A percentile compares a stretch with the other conserved stretches of the same genome.
Evolutionary conservation across 1,284 basidiomycete species (phyloP).

Genomic region (Cystobasidiaceae sp.): DNA sequence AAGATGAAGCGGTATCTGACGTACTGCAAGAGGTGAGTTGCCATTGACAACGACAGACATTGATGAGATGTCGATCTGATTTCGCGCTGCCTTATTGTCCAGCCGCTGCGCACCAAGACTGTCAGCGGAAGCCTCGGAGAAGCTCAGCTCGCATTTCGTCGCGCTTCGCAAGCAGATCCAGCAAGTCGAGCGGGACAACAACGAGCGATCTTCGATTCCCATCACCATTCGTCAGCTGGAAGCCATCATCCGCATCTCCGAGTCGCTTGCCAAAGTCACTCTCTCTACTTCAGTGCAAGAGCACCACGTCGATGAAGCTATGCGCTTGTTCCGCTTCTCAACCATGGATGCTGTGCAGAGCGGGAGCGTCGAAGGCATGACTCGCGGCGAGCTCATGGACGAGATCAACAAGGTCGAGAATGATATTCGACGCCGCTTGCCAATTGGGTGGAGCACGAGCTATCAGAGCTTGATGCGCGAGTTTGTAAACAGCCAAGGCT

Average conservation of each 20-base stretch:
- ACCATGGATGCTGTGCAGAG: constrained; percentile 99
- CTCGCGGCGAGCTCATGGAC: constrained; percentile 84
- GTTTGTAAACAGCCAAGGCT: constrained; percentile 89
- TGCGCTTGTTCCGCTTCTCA: constrained; percentile 95
- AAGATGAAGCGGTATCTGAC: constrained; percentile 98
- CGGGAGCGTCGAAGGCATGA: constrained; percentile 84
- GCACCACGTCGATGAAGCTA: constrained; percentile 96
- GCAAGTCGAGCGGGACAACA: constrained; percentile 92
- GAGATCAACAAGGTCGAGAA: constrained; percentile 90
- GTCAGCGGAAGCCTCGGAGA: constrained; percentile 88
- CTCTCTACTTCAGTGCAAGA: constrained; percentile 78
- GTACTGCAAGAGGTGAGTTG: constrained; percentile 80
- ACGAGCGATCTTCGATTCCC: constrained; percentile 94
- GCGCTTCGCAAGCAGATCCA: constrained; percentile 89
- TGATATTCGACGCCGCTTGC: constrained; percentile 79
- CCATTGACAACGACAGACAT: not conserved
- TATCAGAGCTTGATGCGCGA: constrained; percentile 91
- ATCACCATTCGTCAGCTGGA: constrained; percentile 99
- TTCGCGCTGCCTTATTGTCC: constrained; percentile 17
- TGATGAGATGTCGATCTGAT: not conserved
- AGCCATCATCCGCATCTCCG: constrained; percentile 97
- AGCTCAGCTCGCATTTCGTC: constrained; percentile 96
- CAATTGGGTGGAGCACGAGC: constrained; percentile 94
- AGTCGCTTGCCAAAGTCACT: constrained; percentile 91
- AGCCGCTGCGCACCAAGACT: constrained; percentile 94